These are phyloP conservation scores for Chytriomyces sp. DNA, from an alignment of 192 early-diverging fungal genomes.

Conservation along the genomic window DNA sequence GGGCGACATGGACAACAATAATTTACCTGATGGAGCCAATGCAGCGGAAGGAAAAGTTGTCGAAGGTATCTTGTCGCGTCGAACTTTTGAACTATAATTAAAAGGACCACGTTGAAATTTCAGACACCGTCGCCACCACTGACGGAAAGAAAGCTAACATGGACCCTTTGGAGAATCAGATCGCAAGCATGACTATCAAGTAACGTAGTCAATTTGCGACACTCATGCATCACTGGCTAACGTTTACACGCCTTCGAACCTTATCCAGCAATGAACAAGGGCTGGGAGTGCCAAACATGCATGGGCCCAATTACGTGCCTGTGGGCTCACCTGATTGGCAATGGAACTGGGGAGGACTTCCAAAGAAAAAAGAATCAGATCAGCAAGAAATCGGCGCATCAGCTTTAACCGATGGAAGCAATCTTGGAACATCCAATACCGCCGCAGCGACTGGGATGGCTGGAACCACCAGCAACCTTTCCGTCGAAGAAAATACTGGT, in stretches of 20 bases:
- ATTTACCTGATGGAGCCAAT: not conserved
- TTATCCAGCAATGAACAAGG: conserved; percentile 1
- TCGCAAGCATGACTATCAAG: not conserved
- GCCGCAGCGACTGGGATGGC: not conserved
- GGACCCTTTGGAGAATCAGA: conserved; percentile 15
- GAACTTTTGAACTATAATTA: no score
- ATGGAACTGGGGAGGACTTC: conserved; percentile 78
- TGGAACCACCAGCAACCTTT: no score
- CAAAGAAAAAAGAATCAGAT: conserved; percentile 51
- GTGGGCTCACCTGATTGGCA: conserved; percentile 59
- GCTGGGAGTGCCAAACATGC: conserved; percentile 34
- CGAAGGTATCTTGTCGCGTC: no score
- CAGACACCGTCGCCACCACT: no score
- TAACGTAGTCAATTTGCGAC: conserved; percentile 4
- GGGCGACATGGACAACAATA: not conserved
- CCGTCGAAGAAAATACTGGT: not conserved
- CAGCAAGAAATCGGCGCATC: not conserved
- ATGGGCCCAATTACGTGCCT: not conserved
- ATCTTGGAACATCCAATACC: not conserved
- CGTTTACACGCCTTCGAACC: conserved; percentile 66
- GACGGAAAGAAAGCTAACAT: not conserved
- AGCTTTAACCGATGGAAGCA: not conserved
- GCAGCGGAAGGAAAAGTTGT: no score
- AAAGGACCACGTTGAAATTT: no score
- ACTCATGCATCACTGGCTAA: conserved; percentile 54